Conservation (phyloP, 768 basidiomycete genomes). For the Tricholoma saponaceum region DNA sequence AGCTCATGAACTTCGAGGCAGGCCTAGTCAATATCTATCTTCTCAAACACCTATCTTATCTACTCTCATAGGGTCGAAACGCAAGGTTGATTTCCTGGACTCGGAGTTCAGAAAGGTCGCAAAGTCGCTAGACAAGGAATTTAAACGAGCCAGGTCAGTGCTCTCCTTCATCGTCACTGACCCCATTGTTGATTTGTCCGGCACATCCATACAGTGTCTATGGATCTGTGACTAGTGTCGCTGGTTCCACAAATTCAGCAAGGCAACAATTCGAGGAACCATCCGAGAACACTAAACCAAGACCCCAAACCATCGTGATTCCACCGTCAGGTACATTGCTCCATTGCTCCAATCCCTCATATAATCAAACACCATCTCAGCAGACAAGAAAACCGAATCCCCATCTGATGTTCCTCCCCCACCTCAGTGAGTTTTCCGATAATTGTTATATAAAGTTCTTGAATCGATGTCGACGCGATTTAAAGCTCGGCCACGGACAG, state of each 20-base stretch:
- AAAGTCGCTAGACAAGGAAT: constrained; percentile 39
- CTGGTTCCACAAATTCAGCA: constrained; percentile 3
- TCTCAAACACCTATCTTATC: not conserved
- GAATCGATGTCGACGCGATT: constrained; percentile 1
- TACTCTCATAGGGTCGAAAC: constrained; percentile 15
- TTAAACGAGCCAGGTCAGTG: constrained; percentile 33
- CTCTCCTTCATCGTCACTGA: not conserved
- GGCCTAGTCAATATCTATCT: constrained; percentile 1
- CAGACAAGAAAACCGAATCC: constrained; percentile 10
- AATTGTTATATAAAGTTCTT: not conserved
- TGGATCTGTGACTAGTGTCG: constrained; percentile 4
- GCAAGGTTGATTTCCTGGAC: constrained; percentile 32
- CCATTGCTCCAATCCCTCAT: not conserved
- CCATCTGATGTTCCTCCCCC: not conserved
- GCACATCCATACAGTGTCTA: constrained; percentile 7
- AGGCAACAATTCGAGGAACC: not conserved
- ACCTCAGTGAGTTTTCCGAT: constrained; percentile 8
- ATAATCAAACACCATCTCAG: not conserved
- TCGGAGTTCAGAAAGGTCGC: constrained; percentile 39
- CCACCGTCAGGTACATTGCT: constrained; percentile 9
- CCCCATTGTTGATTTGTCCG: not conserved
- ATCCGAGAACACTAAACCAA: constrained; percentile 6
- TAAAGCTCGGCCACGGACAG: constrained; percentile 40
- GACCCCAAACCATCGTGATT: constrained; percentile 11
- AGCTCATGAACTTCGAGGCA: constrained; percentile 7